Base-by-base conservation (phyloP, 106 monocot genomes). In the Platanthera zijinensis region DNA sequence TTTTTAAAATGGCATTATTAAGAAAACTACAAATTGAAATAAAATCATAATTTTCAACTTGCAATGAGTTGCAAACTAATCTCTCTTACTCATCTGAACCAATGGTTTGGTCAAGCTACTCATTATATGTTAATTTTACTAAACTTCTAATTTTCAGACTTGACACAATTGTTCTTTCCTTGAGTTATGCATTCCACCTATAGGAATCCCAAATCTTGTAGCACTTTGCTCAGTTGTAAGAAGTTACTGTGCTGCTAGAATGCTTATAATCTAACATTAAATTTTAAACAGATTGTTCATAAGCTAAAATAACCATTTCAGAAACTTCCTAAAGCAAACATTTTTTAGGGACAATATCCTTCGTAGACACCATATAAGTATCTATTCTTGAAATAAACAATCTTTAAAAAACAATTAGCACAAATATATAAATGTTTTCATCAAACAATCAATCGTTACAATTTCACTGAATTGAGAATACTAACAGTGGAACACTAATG, bases 61-160 rank as follows among this genome's bases (percentile, higher is more conserved):
- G 72, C 48, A 72, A 19, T 50, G 51, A 72, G 7, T 2, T 50
- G 62, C 22, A 14, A 22, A 9, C 62, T 21, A 62, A 62, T 62
- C 21, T n/a, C n/a, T 22, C 62, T 62, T 21, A 10, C 21, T 62
- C 62, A 62, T 62, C 18, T 62, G 9, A 22, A 62, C 22, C 8
- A 7, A 5, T 62, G 11, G 22, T 62, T 22, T 6, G 62, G 61
- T 19, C 19, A 62, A 22, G 25, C 7, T 7, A 21, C 62, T 25
- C 62, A 62, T 21, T 62, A 62, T 62, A 18, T 25, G 62, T 62
- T 62, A 6, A 62, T 62, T 21, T 22, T 18, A 62, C 62, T 62
- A 62, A 62, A 62, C 59, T 59, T 59, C 17, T 59, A 59, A 14
- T 59, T n/a, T n/a, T 59, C 59, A 59, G 18, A 59, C 59, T 59